Percentiles rank a stretch among this genome's conserved stretches.
phyloP scores from a whole-genome alignment of 305 asterid species.

The Solanum hybrid region DNA sequence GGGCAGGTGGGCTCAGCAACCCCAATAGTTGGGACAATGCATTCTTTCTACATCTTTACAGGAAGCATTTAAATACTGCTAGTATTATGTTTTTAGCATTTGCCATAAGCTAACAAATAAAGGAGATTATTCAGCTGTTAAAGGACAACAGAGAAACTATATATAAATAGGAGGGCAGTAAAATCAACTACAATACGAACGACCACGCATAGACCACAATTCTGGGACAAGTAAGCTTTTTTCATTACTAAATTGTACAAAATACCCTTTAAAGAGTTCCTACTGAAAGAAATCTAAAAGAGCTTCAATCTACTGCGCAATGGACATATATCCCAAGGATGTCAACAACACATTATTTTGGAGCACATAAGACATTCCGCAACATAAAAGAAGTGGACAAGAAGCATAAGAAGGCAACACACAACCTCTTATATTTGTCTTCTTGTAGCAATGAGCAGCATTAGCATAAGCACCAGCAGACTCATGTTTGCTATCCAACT shows the following conservation, averaged over 20 bases:
- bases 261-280: neutral
- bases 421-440: slow-evolving; percentile 38
- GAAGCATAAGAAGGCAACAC: neutral
- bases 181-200: neutral
- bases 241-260: neutral
- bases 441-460: slow-evolving; percentile 71
- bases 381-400: neutral
- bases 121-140: neutral
- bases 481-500: slow-evolving; percentile 78
- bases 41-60: neutral
- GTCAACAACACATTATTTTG: neutral
- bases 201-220: neutral
- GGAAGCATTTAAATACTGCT: neutral
- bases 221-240: neutral
- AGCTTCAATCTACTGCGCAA: neutral
- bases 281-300: neutral
- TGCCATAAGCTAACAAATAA: neutral
- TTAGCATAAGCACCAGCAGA: slow-evolving; percentile 52
- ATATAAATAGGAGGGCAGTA: neutral
- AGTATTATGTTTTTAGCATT: neutral
- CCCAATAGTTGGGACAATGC: neutral
- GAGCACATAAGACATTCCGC: neutral
- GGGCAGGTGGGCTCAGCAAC: neutral
- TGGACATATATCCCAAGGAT: neutral
- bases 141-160: neutral